Base-by-base conservation (phyloP, 306 rosid genomes). In the Mucuna pruriens region DNA sequence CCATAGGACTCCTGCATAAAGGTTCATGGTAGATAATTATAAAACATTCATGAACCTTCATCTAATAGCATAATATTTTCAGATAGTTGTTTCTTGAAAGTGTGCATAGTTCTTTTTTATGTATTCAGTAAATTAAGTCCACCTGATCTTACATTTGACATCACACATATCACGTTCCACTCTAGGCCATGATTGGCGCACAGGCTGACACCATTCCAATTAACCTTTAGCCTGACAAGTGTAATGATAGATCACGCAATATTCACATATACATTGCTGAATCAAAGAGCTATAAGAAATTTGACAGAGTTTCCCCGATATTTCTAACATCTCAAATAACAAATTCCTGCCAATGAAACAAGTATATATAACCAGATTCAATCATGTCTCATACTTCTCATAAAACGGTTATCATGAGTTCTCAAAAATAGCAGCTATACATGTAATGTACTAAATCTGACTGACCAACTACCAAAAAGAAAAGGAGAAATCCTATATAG, bases 11-110 rank as follows among this genome's bases (percentile, higher is more conserved):
- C 62, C 46, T 39, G 19, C 19, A 19, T 25, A 23, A 62, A 67
- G 15, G 4, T 12, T 51, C n/a, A 33, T 39, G 15, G 42, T n/a
- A 52, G 57, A 52, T 48, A n/a, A n/a, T n/a, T n/a, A 23, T 77
- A 48, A 62, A 45, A 64, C 19, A 68, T 55, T 79, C 70, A 68
- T 1, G 34, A 78, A 23, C 23, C 76, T 78, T 54, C 34, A 55
- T 52, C 16, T 38, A 39, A 54, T 51, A 34, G 69, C 45, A 10
- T 49, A 20, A 67, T 29, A 9, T 51, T 68, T 65, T 16, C 33
- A 26, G n/a, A 8, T 49, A 34, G 39, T 45, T 75, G 71, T 45
- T 77, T 77, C 64, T 48, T 69, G 25, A 26, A 7, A 55, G 40
- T 16, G n/a, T 39, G 33, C 48, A 7, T 2, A 61, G 20, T 51